Conservation (phyloP, 805 yeast species). For the Ogataea corticis region DNA sequence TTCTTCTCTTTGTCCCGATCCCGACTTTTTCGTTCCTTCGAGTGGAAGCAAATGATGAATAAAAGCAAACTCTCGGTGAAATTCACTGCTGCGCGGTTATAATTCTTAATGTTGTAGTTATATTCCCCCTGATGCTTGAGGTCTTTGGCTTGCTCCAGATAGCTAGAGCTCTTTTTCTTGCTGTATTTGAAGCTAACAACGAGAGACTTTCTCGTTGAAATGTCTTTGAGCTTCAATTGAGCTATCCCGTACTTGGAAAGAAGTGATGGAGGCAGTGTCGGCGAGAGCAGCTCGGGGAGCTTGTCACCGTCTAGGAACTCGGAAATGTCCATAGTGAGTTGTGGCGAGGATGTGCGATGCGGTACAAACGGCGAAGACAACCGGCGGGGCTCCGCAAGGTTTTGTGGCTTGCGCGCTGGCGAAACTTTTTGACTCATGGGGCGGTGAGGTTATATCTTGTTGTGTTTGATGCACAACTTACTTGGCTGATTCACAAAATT, state of each 20-base stretch:
- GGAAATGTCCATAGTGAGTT: slow-evolving; percentile 2
- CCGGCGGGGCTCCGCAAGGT: background rate
- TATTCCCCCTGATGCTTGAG: slow-evolving; percentile 21
- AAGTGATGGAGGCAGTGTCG: slow-evolving; percentile 17
- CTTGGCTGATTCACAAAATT: too few relatives aligned
- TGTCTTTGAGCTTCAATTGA: slow-evolving; percentile 21
- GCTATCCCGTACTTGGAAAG: slow-evolving; percentile 15
- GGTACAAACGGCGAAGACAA: slow-evolving; percentile 3
- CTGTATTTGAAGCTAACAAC: slow-evolving; percentile 11
- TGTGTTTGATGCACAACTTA: too few relatives aligned
- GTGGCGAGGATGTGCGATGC: background rate
- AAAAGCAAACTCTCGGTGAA: slow-evolving; percentile 29
- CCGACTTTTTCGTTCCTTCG: slow-evolving; percentile 17
- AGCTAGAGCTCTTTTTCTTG: background rate
- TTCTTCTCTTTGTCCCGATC: slow-evolving; percentile 15
- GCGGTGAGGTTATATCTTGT: too few relatives aligned
- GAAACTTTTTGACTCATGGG: background rate
- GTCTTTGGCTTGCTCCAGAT: slow-evolving; percentile 11
- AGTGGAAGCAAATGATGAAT: slow-evolving; percentile 26
- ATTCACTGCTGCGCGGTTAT: slow-evolving; percentile 19
- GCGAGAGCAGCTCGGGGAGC: slow-evolving; percentile 23
- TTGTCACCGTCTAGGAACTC: slow-evolving; percentile 10
- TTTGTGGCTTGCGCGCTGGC: background rate
- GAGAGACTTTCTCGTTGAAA: slow-evolving; percentile 3
- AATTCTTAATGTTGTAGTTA: slow-evolving; percentile 16